Conservation (phyloP, 176 grass and related monocot genomes). For the Lolium multiflorum region DNA sequence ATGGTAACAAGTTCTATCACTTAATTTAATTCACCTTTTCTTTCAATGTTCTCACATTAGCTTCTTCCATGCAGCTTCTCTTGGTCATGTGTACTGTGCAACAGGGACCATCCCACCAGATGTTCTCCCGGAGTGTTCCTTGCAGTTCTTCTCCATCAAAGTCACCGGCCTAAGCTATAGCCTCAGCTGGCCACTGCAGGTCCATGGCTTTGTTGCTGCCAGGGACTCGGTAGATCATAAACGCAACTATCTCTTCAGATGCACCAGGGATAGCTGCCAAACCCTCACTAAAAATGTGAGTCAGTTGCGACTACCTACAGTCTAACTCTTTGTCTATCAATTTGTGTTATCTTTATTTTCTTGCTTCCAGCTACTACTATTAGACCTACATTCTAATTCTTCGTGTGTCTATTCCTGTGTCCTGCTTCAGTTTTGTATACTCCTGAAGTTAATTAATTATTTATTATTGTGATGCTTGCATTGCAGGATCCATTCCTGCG, state of each 20-base stretch:
- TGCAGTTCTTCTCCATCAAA: slow-evolving; percentile 15
- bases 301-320: background rate
- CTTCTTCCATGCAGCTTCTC: background rate
- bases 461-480: slow-evolving; percentile 1
- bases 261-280: background rate
- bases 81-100: background rate
- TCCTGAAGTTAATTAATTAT: background rate
- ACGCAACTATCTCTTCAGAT: background rate
- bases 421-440: background rate
- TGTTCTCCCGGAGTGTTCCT: background rate
- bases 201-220: background rate
- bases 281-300: background rate
- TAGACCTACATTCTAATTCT: background rate
- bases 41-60: background rate
- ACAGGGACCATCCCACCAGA: background rate
- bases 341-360: background rate
- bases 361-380: background rate
- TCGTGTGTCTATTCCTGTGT: background rate
- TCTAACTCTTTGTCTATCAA: background rate
- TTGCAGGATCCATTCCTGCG: slow-evolving; percentile 15
- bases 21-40: background rate
- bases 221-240: background rate
- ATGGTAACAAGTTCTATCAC: background rate
- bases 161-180: background rate
- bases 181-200: background rate